Evolutionary conservation across 2,329 filamentous ascomycete species (phyloP).

Genomic region (Venturia nashicola): DNA sequence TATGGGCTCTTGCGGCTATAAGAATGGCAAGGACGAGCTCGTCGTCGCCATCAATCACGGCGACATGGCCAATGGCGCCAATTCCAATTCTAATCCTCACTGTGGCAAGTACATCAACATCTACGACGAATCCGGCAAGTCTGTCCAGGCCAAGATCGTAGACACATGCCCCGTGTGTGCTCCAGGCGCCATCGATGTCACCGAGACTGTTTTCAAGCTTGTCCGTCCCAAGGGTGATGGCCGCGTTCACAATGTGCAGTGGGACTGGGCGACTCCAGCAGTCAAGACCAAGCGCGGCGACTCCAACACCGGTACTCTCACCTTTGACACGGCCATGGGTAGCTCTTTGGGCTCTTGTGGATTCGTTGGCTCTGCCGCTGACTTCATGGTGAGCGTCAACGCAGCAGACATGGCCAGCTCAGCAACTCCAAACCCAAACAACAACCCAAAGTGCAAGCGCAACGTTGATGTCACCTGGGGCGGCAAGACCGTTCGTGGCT

Average conservation of each 20-base stretch:
- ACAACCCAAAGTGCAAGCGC: constrained; percentile 17
- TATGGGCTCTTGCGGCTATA: constrained; percentile 10
- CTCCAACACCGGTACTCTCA: constrained; percentile 7
- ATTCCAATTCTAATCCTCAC: constrained; percentile 18
- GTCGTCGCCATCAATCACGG: constrained; percentile 15
- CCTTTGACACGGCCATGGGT: constrained; percentile 9
- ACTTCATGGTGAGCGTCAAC: constrained; percentile 16
- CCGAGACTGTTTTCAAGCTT: constrained; percentile 4
- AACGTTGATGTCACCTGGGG: constrained; percentile 8
- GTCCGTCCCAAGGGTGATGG: constrained; percentile 11
- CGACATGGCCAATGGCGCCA: constrained; percentile 13
- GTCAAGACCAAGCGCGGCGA: neutral
- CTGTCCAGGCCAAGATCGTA: neutral
- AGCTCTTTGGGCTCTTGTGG: constrained; percentile 9
- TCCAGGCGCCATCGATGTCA: constrained; percentile 7
- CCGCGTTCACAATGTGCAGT: constrained; percentile 10
- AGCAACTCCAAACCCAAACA: constrained; percentile 15
- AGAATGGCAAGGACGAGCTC: constrained; percentile 10
- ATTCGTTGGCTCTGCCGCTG: constrained; percentile 3
- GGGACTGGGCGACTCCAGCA: constrained; percentile 8
- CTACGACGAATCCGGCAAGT: neutral
- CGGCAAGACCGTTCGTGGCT: neutral
- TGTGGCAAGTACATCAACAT: constrained; percentile 15
- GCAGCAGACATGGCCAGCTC: constrained; percentile 12
- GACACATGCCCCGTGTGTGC: constrained; percentile 11